These are phyloP conservation scores for Tetrapisispora nanseiensis DNA, from an alignment of 805 yeast species.

Conservation along the genomic window DNA sequence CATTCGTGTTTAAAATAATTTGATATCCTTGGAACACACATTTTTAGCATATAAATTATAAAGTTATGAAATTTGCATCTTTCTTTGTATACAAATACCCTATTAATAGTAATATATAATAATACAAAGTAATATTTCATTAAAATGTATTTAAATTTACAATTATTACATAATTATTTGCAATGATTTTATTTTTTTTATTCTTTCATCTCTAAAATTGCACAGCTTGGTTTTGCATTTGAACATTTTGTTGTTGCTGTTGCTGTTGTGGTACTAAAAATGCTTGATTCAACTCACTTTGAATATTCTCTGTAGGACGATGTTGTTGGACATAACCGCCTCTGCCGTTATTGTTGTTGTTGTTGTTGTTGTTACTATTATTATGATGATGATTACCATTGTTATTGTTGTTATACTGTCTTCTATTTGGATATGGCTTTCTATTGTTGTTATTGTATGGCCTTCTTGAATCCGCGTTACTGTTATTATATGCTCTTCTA, in stretches of 20 bases:
- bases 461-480: slow-evolving; percentile 25
- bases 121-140: slow-evolving; percentile 1
- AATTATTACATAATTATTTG: not conserved
- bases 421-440: slow-evolving; percentile 5
- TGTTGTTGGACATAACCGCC: slow-evolving; percentile 28
- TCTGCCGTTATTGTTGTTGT: slow-evolving; percentile 15
- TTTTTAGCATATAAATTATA: not conserved
- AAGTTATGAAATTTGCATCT: not conserved
- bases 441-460: slow-evolving; percentile 25
- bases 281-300: not conserved
- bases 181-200: not conserved
- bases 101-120: not conserved
- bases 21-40: not conserved
- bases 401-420: slow-evolving; percentile 12
- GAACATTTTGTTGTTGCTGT: slow-evolving; percentile 1
- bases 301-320: slow-evolving; percentile 4
- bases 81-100: not conserved
- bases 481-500: slow-evolving; percentile 7
- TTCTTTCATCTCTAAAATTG: slow-evolving; percentile 3
- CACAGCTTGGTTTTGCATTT: slow-evolving; percentile 1
- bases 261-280: slow-evolving; percentile 2
- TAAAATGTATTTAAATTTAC: slow-evolving; percentile 1
- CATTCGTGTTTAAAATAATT: not conserved
- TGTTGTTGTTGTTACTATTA: slow-evolving; percentile 16
- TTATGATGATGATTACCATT: slow-evolving; percentile 22